Evolutionary conservation across 441 rosid genomes (phyloP), one percentile per base, ranked within the genome.

Genomic region (Biscutella auriculata): DNA sequence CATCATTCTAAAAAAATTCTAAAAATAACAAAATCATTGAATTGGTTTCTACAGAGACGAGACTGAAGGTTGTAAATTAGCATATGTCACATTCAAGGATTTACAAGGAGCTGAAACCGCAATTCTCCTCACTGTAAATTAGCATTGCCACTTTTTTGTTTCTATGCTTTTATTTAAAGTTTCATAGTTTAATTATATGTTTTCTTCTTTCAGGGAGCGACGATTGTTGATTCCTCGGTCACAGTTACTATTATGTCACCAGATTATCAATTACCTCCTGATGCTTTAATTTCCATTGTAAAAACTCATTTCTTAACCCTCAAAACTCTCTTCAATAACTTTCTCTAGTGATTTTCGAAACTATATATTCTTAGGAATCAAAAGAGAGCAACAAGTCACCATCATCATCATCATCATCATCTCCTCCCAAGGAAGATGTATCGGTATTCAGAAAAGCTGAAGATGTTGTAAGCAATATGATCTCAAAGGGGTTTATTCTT

Each of bases 151-250:
- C n/a, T n/a, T n/a, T n/a, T n/a, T n/a, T n/a, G n/a, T n/a, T n/a
- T n/a, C n/a, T n/a, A n/a, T n/a, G n/a, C n/a, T n/a, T n/a, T n/a
- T n/a, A n/a, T n/a, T n/a, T n/a, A n/a, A n/a, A n/a, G n/a, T n/a
- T n/a, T n/a, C n/a, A n/a, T n/a, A n/a, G n/a, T n/a, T n/a, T n/a
- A n/a, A n/a, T n/a, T n/a, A n/a, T n/a, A n/a, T n/a, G n/a, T n/a
- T n/a, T n/a, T n/a, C n/a, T n/a, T n/a, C n/a, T n/a, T 69, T 71
- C 87, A 91, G 96, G 96, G 93, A 62, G 92, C 95, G 30, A 88
- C 83, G 1, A 91, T 91, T 48, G 90, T 78, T 62, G 88, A 88
- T 80, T 68, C 77, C 40, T 57, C 91, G n/a, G 93, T 91, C 61
- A 71, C 40, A 53, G 73, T 88, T 25, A 54, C 81, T n/a, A n/a